Evolutionary conservation across 495 filamentous ascomycete species (phyloP).

Genomic region (Peziza echinospora): DNA sequence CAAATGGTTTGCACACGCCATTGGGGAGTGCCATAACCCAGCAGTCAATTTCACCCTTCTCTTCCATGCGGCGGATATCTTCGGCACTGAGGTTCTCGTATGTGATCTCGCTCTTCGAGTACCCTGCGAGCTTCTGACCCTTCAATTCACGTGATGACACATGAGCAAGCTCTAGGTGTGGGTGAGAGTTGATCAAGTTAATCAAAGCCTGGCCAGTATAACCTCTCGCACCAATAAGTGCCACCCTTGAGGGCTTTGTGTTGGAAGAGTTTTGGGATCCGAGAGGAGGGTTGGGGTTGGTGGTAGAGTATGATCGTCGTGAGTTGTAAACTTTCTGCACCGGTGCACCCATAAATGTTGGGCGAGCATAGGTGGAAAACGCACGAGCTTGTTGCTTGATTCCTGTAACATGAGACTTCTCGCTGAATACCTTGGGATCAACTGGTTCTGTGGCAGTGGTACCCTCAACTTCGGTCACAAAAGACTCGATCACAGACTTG

Average conservation of each 20-base stretch:
- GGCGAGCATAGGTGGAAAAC: slow-evolving; percentile 37
- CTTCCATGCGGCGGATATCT: slow-evolving; percentile 76
- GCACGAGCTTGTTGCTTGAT: slow-evolving; percentile 37
- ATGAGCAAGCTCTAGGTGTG: slow-evolving; percentile 81
- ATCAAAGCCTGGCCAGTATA: slow-evolving; percentile 93
- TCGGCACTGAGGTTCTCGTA: slow-evolving; percentile 85
- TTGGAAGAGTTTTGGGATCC: slow-evolving; percentile 81
- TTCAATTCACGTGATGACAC: slow-evolving; percentile 88
- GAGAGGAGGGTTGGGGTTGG: slow-evolving; percentile 95
- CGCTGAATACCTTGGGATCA: no score
- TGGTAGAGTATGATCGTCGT: slow-evolving; percentile 43
- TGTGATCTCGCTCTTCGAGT: slow-evolving; percentile 73
- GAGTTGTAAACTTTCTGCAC: slow-evolving; percentile 10
- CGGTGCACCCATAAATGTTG: slow-evolving; percentile 1
- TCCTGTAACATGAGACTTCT: slow-evolving; percentile 22
- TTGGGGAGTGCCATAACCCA: slow-evolving; percentile 98
- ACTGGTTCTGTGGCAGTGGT: slow-evolving; percentile 8
- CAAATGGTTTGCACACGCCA: slow-evolving; percentile 88
- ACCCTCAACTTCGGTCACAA: slow-evolving; percentile 27
- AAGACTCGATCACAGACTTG: slow-evolving; percentile 69
- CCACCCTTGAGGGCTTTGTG: slow-evolving; percentile 56
- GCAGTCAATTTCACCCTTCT: slow-evolving; percentile 81
- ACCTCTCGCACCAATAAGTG: slow-evolving; percentile 83
- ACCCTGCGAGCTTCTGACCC: slow-evolving; percentile 76
- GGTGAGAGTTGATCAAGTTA: slow-evolving; percentile 68